Conservation (phyloP, 73 alveolate species). For the Uronychia binucleata region DNA sequence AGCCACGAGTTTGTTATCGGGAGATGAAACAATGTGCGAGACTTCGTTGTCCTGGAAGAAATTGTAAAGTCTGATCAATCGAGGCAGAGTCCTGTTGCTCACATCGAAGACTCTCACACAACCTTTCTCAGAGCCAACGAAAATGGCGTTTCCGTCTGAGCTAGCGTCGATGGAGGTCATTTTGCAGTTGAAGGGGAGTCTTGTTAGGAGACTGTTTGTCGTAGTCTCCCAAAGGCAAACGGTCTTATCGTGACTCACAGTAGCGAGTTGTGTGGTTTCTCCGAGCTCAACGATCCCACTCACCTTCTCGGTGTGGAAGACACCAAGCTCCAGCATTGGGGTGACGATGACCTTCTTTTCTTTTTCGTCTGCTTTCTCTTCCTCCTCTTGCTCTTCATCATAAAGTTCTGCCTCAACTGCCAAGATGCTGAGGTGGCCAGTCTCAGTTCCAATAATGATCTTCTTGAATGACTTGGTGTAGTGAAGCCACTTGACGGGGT, state of each 20-base stretch:
- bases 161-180: conserved; percentile 85
- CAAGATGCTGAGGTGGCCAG: conserved; percentile 75
- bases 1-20: conserved; percentile 44
- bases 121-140: conserved; percentile 84
- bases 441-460: conserved; percentile 76
- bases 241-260: conserved; percentile 73
- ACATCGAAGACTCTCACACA: conserved; percentile 86
- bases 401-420: conserved; percentile 87
- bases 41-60: conserved; percentile 53
- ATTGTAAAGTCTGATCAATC: conserved; percentile 65
- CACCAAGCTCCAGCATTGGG: conserved; percentile 62
- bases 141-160: conserved; percentile 79
- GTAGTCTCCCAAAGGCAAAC: conserved; percentile 89
- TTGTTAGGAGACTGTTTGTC: conserved; percentile 59
- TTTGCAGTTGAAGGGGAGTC: conserved; percentile 59
- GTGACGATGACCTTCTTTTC: conserved; percentile 53
- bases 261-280: conserved; percentile 85
- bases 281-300: conserved; percentile 88
- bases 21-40: conserved; percentile 39
- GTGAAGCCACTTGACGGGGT: conserved; percentile 71
- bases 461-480: conserved; percentile 77
- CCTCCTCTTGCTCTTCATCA: conserved; percentile 87
- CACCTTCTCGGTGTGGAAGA: conserved; percentile 78
- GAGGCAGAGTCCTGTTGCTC: conserved; percentile 76
- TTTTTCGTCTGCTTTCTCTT: conserved; percentile 77